phyloP scores from a whole-genome alignment of 495 filamentous ascomycete species.

The Parathielavia appendiculata region DNA sequence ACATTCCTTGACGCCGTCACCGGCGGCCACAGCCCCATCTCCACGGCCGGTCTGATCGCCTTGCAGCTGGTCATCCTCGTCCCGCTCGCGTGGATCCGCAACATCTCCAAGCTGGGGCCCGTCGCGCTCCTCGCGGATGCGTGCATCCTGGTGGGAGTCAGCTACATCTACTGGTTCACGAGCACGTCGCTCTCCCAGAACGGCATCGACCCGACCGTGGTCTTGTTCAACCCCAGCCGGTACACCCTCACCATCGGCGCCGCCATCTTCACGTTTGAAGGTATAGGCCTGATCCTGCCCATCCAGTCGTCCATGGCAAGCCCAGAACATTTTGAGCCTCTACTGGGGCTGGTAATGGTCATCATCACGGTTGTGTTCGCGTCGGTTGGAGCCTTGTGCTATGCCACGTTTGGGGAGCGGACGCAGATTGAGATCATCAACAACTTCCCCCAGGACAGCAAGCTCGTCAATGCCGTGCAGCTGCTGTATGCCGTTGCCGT shows the following conservation, averaged over 20 bases:
- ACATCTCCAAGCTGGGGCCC: conserved; percentile 59
- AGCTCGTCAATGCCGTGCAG: conserved; percentile 60
- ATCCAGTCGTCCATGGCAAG: conserved; percentile 60
- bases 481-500: conserved; percentile 62
- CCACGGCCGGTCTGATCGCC: conserved; percentile 46
- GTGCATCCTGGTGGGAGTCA: conserved; percentile 58
- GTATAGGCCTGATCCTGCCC: conserved; percentile 60
- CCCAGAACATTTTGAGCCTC: conserved; percentile 53
- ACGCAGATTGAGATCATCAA: conserved; percentile 60
- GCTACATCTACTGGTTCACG: conserved; percentile 61
- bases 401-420: conserved; percentile 55
- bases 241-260: conserved; percentile 61
- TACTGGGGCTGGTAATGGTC: conserved; percentile 56
- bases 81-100: conserved; percentile 57
- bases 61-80: conserved; percentile 53
- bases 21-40: conserved; percentile 34
- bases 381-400: conserved; percentile 58
- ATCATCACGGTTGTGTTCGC: conserved; percentile 61
- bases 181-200: conserved; percentile 42
- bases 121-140: conserved; percentile 56
- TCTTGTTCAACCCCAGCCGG: conserved; percentile 55
- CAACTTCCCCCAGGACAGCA: conserved; percentile 58
- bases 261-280: conserved; percentile 64
- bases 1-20: conserved; percentile 54
- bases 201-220: conserved; percentile 47